These are phyloP conservation scores for Pseudonitzschia pungens DNA, from an alignment of 108 stramenopile species.

Conservation along the genomic window DNA sequence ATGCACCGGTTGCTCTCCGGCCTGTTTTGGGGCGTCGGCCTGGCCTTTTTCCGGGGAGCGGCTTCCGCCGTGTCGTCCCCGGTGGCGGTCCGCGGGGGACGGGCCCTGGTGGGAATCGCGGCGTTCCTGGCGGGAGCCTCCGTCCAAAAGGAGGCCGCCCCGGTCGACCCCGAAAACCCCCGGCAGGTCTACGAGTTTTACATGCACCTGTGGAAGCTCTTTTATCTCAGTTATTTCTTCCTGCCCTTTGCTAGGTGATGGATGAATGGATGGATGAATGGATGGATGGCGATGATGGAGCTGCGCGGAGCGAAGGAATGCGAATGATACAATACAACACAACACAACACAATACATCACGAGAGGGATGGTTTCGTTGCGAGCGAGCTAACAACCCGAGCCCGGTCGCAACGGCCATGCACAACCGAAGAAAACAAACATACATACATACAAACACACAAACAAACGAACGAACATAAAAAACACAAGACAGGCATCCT, in stretches of 20 bases:
- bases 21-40: slow-evolving; percentile 49
- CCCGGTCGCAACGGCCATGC: no score
- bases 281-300: no score
- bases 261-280: no score
- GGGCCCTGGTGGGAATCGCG: slow-evolving; percentile 59
- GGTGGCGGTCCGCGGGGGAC: slow-evolving; percentile 33
- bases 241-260: slow-evolving; percentile 73
- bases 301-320: no score
- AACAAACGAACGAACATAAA: no score
- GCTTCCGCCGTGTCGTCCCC: slow-evolving; percentile 48
- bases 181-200: slow-evolving; percentile 78
- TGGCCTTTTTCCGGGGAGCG: slow-evolving; percentile 41
- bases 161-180: slow-evolving; percentile 70
- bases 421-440: no score
- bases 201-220: slow-evolving; percentile 91
- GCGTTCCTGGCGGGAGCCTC: slow-evolving; percentile 61
- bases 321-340: no score
- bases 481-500: no score
- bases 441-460: no score
- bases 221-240: slow-evolving; percentile 77
- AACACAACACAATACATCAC: no score
- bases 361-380: no score
- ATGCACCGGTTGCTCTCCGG: slow-evolving; percentile 30
- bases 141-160: slow-evolving; percentile 56
- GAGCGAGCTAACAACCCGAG: no score